Evolutionary conservation across 2,329 filamentous ascomycete genomes (phyloP).

Genomic region (Diaporthe nobilis): DNA sequence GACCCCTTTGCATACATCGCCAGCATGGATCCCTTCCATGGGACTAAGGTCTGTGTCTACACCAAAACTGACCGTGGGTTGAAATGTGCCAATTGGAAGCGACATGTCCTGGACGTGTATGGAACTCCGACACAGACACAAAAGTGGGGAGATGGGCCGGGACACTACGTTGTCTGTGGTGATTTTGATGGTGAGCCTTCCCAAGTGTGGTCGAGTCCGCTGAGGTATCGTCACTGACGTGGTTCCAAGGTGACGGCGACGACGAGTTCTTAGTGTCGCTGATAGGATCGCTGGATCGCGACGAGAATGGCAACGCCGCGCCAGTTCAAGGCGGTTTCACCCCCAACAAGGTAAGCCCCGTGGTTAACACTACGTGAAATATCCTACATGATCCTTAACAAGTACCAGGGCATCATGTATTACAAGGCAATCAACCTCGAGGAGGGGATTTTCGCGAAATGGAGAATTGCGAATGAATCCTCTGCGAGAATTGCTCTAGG

Average conservation of each 20-base stretch:
- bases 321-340: background rate
- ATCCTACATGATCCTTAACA: background rate
- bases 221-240: background rate
- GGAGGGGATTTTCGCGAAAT: background rate
- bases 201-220: background rate
- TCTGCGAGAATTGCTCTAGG: background rate
- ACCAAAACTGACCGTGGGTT: background rate
- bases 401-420: background rate
- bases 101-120: background rate
- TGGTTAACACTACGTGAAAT: background rate
- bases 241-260: background rate
- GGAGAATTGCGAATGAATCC: background rate
- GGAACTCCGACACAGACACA: background rate
- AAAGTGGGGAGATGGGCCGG: constrained; percentile 4
- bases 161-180: background rate
- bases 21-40: background rate
- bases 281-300: background rate
- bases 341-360: background rate
- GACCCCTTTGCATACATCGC: background rate
- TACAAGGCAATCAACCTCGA: background rate
- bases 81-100: background rate
- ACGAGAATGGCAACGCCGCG: background rate
- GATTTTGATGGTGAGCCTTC: background rate
- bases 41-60: background rate
- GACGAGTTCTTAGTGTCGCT: constrained; percentile 2